Conservation (phyloP, 192 early-diverging fungal species). For the Neocallimastix lanati region DNA sequence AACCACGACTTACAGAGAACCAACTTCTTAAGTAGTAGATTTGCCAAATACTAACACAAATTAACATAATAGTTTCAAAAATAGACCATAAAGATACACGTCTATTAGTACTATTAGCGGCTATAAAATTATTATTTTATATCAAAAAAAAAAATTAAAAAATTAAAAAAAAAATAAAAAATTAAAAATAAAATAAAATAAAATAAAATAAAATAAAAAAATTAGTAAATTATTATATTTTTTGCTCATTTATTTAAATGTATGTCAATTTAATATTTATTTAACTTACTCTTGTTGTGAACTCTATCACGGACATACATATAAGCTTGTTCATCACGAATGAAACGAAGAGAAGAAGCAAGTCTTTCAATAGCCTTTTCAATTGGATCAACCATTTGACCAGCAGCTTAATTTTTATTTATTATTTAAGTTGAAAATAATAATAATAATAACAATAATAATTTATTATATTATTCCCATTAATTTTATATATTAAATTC, state of each 20-base stretch:
- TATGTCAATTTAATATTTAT: too few relatives aligned
- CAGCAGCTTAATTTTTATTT: neutral
- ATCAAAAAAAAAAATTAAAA: too few relatives aligned
- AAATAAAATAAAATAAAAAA: too few relatives aligned
- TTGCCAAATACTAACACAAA: neutral
- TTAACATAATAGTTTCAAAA: neutral
- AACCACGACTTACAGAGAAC: neutral
- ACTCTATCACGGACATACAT: neutral
- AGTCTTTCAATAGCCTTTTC: neutral
- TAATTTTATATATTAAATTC: too few relatives aligned
- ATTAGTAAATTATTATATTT: too few relatives aligned
- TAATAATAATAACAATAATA: too few relatives aligned
- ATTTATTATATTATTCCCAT: too few relatives aligned
- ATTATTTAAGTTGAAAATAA: too few relatives aligned
- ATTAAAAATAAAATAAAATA: too few relatives aligned
- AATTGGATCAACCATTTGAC: neutral
- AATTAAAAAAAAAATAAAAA: too few relatives aligned
- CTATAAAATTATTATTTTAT: too few relatives aligned
- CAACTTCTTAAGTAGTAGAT: neutral
- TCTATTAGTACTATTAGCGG: neutral
- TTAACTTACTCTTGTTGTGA: neutral
- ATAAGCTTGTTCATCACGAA: neutral
- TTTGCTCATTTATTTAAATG: too few relatives aligned
- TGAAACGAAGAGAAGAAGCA: neutral
- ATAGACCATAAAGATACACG: neutral